These are phyloP conservation scores for Parastagonospora avenae DNA, from an alignment of 2,329 filamentous ascomycete genomes.

Conservation along the genomic window DNA sequence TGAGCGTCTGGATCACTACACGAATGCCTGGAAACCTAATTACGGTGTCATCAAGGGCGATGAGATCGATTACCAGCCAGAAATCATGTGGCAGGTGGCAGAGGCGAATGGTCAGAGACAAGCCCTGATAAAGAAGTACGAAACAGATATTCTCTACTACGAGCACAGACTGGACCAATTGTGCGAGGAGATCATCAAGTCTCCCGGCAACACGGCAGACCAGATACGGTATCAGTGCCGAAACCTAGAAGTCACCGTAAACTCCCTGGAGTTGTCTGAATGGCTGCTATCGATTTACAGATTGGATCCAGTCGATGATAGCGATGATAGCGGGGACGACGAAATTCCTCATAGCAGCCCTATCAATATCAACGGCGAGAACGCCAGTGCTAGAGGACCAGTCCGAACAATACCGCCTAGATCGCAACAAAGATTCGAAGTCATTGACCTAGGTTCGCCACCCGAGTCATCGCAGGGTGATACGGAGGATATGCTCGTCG, in stretches of 20 bases:
- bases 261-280: conserved; percentile 60
- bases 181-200: conserved; percentile 21
- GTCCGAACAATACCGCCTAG: too few species aligned
- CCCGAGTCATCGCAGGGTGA: conserved; percentile 12
- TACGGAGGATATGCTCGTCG: neutral
- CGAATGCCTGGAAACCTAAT: conserved; percentile 24
- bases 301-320: conserved; percentile 4
- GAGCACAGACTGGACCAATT: conserved; percentile 21
- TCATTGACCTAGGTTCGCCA: conserved; percentile 28
- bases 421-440: conserved; percentile 1
- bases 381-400: neutral
- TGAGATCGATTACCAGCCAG: conserved; percentile 18
- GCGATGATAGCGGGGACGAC: conserved; percentile 6
- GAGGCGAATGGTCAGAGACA: conserved; percentile 16
- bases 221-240: conserved; percentile 63
- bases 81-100: conserved; percentile 26
- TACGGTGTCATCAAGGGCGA: conserved; percentile 9
- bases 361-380: neutral
- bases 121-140: conserved; percentile 15
- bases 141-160: conserved; percentile 18
- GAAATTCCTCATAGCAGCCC: too few species aligned
- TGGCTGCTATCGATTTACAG: conserved; percentile 48
- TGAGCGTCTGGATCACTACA: conserved; percentile 26
- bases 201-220: conserved; percentile 57
- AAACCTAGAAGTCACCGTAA: conserved; percentile 68